Base-by-base conservation (phyloP, 2,329 filamentous ascomycete genomes). In the Dendrostoma leiphaemia region DNA sequence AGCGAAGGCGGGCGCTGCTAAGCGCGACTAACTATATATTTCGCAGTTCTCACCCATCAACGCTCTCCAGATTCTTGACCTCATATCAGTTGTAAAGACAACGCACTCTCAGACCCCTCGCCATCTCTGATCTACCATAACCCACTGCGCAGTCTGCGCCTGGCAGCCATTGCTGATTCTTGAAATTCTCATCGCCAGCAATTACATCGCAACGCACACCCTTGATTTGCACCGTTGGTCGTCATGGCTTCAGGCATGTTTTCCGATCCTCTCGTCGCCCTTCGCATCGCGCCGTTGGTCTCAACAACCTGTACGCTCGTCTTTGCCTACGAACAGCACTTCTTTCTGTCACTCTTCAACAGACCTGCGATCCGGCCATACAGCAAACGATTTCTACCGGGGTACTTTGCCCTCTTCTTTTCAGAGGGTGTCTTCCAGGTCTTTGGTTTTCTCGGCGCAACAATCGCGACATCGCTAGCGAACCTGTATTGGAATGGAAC, bases 271-370 rank as follows among this genome's bases (percentile, higher is more conserved):
- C 61, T 69, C 41, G 66, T 69, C 6, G 61, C 67, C 40, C 67
- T 80, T 31, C 71, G 77, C 43, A 61, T 75, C 17, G 67, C 74
- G 2, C 77, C 77, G 0, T 64, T 80, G 23, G 59, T 79, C 59
- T 74, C 74, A n/a, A 74, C 75, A 3, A 77, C 76, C 2, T 70
- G 71, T 60, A 71, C 75, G 0, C 67, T 80, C 48, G 68, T 73
- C 60, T 77, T 69, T 65, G 72, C 75, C 13, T 65, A 66, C 37
- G 74, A 78, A 63, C 74, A 77, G 58, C 68, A 72, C 57, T 60
- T 71, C 48, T 77, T 78, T 63, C 69, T 77, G 37, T 59, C 62
- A 46, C 61, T 67, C 60, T 61, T 78, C 55, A 67, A 72, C 3
- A 15, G 1, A 5, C 35, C 35, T 12, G 58, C 64, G 28, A 60